phyloP scores from a whole-genome alignment of 2,329 filamentous ascomycete species.

The Knoxdaviesia proteae region DNA sequence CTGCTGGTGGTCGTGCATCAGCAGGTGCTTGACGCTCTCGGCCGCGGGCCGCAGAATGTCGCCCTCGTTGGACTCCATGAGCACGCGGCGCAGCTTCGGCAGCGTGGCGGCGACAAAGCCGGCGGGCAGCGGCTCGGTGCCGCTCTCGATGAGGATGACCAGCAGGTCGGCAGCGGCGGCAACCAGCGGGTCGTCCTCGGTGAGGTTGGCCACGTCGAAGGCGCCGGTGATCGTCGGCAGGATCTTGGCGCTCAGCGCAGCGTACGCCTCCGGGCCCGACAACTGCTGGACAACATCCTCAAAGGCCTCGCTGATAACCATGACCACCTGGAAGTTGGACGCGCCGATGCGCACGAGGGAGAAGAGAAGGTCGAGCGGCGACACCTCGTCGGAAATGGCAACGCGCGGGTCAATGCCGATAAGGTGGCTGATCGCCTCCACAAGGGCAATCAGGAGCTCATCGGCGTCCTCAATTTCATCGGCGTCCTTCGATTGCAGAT shows the following conservation, averaged over 20 bases:
- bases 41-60: conserved; percentile 76
- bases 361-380: conserved; percentile 69
- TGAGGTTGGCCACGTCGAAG: conserved; percentile 72
- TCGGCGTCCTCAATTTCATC: conserved; percentile 73
- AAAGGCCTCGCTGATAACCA: conserved; percentile 75
- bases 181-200: conserved; percentile 64
- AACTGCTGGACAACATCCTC: conserved; percentile 64
- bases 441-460: conserved; percentile 75
- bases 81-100: conserved; percentile 65
- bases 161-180: conserved; percentile 76
- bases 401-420: conserved; percentile 62
- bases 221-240: conserved; percentile 73
- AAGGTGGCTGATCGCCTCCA: conserved; percentile 66
- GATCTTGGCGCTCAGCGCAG: conserved; percentile 64
- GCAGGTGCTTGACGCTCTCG: conserved; percentile 69
- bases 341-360: conserved; percentile 74
- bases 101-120: conserved; percentile 72
- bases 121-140: conserved; percentile 62
- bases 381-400: conserved; percentile 48
- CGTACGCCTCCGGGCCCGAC: conserved; percentile 47
- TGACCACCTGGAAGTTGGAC: conserved; percentile 74
- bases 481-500: conserved; percentile 61
- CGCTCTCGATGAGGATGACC: conserved; percentile 60
- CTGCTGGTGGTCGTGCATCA: conserved; percentile 76
- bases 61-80: conserved; percentile 70